Base-by-base conservation (phyloP, 176 grass and related monocot species). In the Luzula sylvatica region DNA sequence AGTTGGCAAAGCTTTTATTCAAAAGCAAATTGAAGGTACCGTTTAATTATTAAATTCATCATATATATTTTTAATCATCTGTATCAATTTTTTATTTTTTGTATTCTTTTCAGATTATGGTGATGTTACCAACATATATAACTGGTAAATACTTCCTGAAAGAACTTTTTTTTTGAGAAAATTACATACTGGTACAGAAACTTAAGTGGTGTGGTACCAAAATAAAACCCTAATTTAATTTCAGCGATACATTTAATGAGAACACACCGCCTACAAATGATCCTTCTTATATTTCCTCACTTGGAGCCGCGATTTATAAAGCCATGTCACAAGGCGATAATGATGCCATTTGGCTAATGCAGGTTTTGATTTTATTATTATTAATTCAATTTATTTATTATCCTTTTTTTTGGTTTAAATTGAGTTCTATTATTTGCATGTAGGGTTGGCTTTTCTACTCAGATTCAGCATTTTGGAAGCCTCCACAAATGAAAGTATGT, bases 191-290 rank as follows among this genome's bases (percentile, higher is more conserved):
- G 30, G 30, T 35, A 35, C 30, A 35, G n/a, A 35, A 35, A 7
- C 30, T 9, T 35, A 35, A 35, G 5, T 9, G 9, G 9, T 35
- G 7, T 35, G 7, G 30, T 35, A 35, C 6, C 58, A 26, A 17
- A 12, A 56, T 63, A 26, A 17, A 12, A 56, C 43, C 60, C 5
- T 65, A 75, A 15, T 57, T 95, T n/a, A n/a, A n/a, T n/a, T 71
- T 44, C 74, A 88, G 90, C 73, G 90, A 95, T 70, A 95, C 90
- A 15, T 95, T 95, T 52, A 95, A 95, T 79, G 90, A 95, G 66
- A 95, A 95, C 63, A 75, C 74, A 20, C 90, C 90, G 70, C 90
- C 84, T 28, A 88, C 84, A 82, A 82, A 76, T 76, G 71, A 95
- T 66, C 77, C 83, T 12, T 42, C 67, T 44, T 95, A 95, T 82